Evolutionary conservation across 169 alveolate genomes (phyloP), one percentile per base, ranked within the genome.

Genomic region (Cryptosporidium bovis): DNA sequence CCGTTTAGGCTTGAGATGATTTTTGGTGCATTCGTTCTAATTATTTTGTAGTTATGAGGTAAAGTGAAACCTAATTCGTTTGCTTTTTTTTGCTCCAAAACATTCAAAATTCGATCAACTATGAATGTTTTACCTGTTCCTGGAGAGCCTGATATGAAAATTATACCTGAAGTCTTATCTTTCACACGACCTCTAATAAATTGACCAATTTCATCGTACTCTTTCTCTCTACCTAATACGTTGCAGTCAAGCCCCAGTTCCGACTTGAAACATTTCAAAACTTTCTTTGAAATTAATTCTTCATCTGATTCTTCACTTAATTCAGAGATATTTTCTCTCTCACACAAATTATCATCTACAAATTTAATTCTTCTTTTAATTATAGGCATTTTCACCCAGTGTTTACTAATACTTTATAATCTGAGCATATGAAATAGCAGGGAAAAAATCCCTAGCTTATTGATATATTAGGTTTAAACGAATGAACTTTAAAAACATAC

Each of bases 111-210:
- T n/a, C 71, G 56, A 29, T 77, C 58, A 44, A 77, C 44, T 5
- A 64, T 40, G 15, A 60, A 77, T 7, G 87, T 77, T 77, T 77
- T 77, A 16, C 87, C 87, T 24, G 87, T 77, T 16, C 87, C 87
- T 20, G 87, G 87, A 8, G 87, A 77, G 36, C 87, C 87, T 34
- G 87, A 77, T 27, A 77, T 77, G 6, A 40, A 36, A 34, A 77
- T 44, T 46, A 77, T 40, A 18, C 77, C 87, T 3, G 87, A 77
- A 20, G 20, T 44, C 24, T 8, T 56, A 12, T 34, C 12, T 24
- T 34, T 24, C 2, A 62, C 64, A 46, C 71, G 46, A 15, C 24
- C 55, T 40, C 12, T 40, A n/a, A 77, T 31, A 44, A 44, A 77
- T 1, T 62, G 50, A 13, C 44, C 44, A 13, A 77, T 77, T 46